phyloP scores from a whole-genome alignment of 2,329 filamentous ascomycete species.

The Arthrobotrys entomopaga region DNA sequence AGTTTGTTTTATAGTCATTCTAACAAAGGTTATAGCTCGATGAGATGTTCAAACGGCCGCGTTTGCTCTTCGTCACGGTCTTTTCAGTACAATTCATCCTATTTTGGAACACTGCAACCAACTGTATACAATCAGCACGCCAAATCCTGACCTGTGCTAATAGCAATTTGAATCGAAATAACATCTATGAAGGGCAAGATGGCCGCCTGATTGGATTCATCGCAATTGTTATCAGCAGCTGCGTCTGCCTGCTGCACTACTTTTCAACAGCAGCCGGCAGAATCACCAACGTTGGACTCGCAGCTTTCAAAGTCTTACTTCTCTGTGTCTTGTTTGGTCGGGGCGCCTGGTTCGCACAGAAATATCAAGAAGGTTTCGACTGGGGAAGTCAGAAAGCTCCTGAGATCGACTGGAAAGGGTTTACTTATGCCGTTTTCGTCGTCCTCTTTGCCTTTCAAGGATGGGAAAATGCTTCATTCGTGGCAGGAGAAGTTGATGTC shows the following conservation, averaged over 20 bases:
- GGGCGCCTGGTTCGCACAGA: slow-evolving; percentile 32
- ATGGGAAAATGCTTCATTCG: slow-evolving; percentile 64
- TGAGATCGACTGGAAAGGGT: slow-evolving; percentile 57
- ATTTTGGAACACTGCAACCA: slow-evolving; percentile 62
- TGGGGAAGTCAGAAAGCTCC: slow-evolving; percentile 25
- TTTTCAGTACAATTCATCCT: slow-evolving; percentile 62
- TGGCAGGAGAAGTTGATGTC: slow-evolving; percentile 60
- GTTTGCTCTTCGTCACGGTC: slow-evolving; percentile 62
- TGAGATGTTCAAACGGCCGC: slow-evolving; percentile 61
- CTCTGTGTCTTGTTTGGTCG: slow-evolving; percentile 57
- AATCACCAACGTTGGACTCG: slow-evolving; percentile 62
- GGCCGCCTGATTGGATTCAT: slow-evolving; percentile 61
- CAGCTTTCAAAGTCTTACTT: slow-evolving; percentile 61
- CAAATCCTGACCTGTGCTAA: slow-evolving; percentile 60
- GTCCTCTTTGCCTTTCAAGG: slow-evolving; percentile 62
- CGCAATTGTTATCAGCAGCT: slow-evolving; percentile 60
- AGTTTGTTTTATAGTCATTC: not conserved
- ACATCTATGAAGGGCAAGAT: slow-evolving; percentile 56
- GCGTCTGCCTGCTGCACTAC: slow-evolving; percentile 62
- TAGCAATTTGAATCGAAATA: slow-evolving; percentile 59
- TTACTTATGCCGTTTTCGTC: slow-evolving; percentile 61
- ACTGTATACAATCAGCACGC: slow-evolving; percentile 57
- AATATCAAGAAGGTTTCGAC: slow-evolving; percentile 56
- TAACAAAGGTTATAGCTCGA: slow-evolving; percentile 55
- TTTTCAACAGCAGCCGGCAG: slow-evolving; percentile 61